These are phyloP conservation scores for Ascochyta fabae DNA, from an alignment of 2,329 filamentous ascomycete genomes.

Conservation along the genomic window DNA sequence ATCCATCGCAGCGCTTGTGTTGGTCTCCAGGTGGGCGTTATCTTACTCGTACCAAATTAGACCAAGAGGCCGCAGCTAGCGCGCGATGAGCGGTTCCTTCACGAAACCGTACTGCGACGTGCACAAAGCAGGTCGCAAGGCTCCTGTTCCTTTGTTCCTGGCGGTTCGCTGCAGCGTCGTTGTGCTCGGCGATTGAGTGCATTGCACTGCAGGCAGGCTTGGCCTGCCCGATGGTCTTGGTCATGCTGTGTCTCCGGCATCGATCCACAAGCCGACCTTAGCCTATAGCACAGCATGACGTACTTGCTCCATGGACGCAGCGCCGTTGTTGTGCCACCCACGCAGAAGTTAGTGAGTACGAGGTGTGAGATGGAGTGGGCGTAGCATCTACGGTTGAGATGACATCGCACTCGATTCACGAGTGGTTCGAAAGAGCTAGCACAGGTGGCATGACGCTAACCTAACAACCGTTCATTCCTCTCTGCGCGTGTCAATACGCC, in stretches of 20 bases:
- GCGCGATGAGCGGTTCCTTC: constrained; percentile 3
- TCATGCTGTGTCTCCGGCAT: constrained; percentile 23
- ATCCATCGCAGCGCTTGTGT: not conserved
- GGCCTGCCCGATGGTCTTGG: constrained; percentile 3
- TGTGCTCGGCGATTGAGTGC: constrained; percentile 2
- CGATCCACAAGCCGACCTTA: constrained; percentile 19
- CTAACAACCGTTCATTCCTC: not conserved
- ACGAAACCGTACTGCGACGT: constrained; percentile 17
- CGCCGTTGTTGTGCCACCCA: constrained; percentile 15
- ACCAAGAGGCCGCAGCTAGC: constrained; percentile 11
- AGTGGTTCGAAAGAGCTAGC: not conserved
- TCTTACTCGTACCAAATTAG: constrained; percentile 6
- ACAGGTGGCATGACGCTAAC: not conserved
- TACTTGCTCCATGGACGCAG: constrained; percentile 16
- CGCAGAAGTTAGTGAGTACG: not conserved
- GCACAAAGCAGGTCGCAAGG: constrained; percentile 13
- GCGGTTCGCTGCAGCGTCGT: constrained; percentile 21
- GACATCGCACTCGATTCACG: not conserved
- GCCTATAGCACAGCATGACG: constrained; percentile 27
- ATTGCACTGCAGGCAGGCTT: constrained; percentile 4
- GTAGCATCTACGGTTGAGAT: not conserved
- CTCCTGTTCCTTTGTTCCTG: constrained; percentile 19
- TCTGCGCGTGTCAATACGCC: too few species aligned
- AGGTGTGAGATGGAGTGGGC: not conserved
- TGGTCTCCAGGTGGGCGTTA: constrained; percentile 9